These are phyloP conservation scores for Epichloe festucae DNA, from an alignment of 2,329 filamentous ascomycete genomes.

Conservation along the genomic window DNA sequence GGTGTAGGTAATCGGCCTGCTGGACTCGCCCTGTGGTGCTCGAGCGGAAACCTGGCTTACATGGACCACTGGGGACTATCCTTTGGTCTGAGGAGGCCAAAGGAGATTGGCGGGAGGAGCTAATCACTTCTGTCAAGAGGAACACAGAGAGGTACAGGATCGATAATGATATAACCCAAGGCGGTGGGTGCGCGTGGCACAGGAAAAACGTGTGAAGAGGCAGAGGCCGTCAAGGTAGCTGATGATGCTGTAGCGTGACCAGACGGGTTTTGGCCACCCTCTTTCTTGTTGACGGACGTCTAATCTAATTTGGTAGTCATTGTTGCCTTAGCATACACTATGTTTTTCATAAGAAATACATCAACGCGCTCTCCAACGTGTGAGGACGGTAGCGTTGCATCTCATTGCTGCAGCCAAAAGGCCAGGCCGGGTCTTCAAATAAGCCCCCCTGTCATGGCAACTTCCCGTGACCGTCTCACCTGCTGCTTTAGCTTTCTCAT, in stretches of 20 bases:
- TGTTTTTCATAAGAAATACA: conserved; percentile 1
- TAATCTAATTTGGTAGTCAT: not conserved
- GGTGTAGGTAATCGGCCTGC: conserved; percentile 31
- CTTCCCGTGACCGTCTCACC: conserved; percentile 20
- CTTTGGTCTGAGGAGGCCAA: conserved; percentile 4
- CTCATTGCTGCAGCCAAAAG: not conserved
- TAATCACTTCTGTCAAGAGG: conserved; percentile 6
- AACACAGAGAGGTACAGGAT: conserved; percentile 13
- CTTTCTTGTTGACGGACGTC: not conserved
- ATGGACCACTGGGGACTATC: conserved; percentile 25
- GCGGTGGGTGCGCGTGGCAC: conserved; percentile 6
- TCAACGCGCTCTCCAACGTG: not conserved
- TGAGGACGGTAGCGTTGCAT: not conserved
- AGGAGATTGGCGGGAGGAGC: conserved; percentile 9
- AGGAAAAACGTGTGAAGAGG: not conserved
- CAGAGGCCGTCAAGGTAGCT: not conserved
- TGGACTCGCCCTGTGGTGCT: conserved; percentile 30
- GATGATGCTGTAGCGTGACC: not conserved
- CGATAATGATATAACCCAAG: conserved; percentile 4
- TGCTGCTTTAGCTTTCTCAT: conserved; percentile 24
- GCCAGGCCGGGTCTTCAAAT: conserved; percentile 1
- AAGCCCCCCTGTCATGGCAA: conserved; percentile 8
- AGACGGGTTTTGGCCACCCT: not conserved
- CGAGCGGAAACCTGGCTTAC: conserved; percentile 30
- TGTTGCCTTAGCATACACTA: conserved; percentile 3